Evolutionary conservation across 805 yeast genomes (phyloP).

Genomic region (Blastobotrys mokoenaii): DNA sequence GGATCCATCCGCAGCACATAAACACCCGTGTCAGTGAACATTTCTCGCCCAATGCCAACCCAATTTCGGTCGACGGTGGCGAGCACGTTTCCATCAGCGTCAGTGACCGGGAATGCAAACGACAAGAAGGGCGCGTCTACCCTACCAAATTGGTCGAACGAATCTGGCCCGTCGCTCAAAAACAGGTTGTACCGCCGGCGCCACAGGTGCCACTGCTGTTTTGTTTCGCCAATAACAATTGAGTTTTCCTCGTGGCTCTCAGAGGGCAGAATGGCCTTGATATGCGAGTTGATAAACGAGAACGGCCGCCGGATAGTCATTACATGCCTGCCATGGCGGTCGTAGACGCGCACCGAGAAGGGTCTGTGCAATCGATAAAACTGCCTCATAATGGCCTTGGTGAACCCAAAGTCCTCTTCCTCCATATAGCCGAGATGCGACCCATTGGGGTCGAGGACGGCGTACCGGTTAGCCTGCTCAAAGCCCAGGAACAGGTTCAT

Average conservation of each 20-base stretch:
- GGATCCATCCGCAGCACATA: conserved; percentile 82
- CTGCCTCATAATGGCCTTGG: conserved; percentile 71
- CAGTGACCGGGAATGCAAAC: conserved; percentile 72
- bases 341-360: conserved; percentile 31
- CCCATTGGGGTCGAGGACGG: conserved; percentile 64
- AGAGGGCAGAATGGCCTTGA: conserved; percentile 59
- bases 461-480: conserved; percentile 81
- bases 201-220: conserved; percentile 95
- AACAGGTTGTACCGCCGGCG: conserved; percentile 81
- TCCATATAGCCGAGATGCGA: conserved; percentile 68
- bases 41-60: conserved; percentile 90
- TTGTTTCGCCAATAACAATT: conserved; percentile 66
- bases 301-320: conserved; percentile 66
- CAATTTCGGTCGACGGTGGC: conserved; percentile 86
- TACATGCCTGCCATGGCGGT: conserved; percentile 27
- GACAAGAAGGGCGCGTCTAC: conserved; percentile 83
- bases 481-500: conserved; percentile 83
- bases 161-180: conserved; percentile 31
- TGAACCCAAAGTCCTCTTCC: conserved; percentile 68
- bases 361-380: conserved; percentile 82
- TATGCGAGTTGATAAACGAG: conserved; percentile 80
- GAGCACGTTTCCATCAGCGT: conserved; percentile 48
- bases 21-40: conserved; percentile 92
- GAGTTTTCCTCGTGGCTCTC: conserved; percentile 32
- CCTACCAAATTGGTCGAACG: conserved; percentile 70